Percentiles rank a stretch among this genome's conserved stretches.
Evolutionary conservation across 768 basidiomycete species (phyloP).

Genomic region (Boletus edulis): DNA sequence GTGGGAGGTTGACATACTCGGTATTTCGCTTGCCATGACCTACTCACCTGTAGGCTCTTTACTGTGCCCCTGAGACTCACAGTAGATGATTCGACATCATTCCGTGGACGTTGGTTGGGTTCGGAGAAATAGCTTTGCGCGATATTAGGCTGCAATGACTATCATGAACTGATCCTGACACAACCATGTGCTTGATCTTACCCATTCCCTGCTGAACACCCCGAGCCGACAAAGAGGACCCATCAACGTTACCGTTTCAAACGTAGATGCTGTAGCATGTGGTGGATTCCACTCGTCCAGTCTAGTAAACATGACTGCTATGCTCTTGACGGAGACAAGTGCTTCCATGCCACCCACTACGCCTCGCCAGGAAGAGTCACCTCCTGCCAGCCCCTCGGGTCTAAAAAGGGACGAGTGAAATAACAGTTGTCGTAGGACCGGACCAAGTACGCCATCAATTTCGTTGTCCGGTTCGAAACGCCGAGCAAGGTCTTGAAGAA

Average conservation of each 20-base stretch:
- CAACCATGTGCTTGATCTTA: constrained; percentile 32
- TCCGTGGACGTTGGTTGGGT: constrained; percentile 67
- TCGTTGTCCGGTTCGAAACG: constrained; percentile 82
- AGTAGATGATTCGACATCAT: constrained; percentile 80
- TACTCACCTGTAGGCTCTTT: constrained; percentile 73
- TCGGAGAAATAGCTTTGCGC: constrained; percentile 83
- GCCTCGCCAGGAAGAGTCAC: constrained; percentile 82
- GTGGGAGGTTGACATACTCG: background rate
- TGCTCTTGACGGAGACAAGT: constrained; percentile 76
- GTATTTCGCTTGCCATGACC: background rate
- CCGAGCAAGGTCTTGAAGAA: constrained; percentile 79
- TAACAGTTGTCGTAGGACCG: constrained; percentile 60
- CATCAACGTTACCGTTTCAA: constrained; percentile 68
- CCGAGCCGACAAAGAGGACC: constrained; percentile 84
- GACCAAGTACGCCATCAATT: constrained; percentile 74
- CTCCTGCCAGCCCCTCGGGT: constrained; percentile 67
- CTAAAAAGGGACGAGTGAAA: constrained; percentile 64
- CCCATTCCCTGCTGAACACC: constrained; percentile 89
- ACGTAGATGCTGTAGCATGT: constrained; percentile 52
- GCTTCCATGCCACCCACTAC: constrained; percentile 79
- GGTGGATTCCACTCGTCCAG: constrained; percentile 73
- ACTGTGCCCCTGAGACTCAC: constrained; percentile 84
- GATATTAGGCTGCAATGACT: constrained; percentile 59
- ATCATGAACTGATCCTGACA: background rate
- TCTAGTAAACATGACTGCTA: constrained; percentile 77